Percentiles rank a stretch among this genome's conserved stretches.
Conservation (phyloP, 1,139 yeast genomes). For the Saccharomyces hybrid region DNA sequence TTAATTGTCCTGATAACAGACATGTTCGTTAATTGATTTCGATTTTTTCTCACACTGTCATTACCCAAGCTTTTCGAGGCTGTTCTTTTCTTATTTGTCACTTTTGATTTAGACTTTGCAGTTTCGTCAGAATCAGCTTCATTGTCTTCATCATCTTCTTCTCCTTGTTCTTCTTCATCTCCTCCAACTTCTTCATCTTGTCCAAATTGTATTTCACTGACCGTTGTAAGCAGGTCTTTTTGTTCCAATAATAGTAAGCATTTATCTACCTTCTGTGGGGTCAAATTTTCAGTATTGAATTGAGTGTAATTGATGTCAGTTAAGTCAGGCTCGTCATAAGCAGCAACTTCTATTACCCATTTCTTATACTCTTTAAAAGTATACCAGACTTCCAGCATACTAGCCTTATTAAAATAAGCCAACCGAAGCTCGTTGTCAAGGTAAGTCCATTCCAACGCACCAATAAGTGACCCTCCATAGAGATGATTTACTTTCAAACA, state of each 20-base stretch:
- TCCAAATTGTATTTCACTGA: slow-evolving; percentile 16
- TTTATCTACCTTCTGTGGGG: slow-evolving; percentile 4
- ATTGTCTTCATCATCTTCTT: no score
- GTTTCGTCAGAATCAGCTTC: background rate
- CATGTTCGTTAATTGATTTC: background rate
- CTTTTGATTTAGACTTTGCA: background rate
- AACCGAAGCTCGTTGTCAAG: slow-evolving; percentile 16
- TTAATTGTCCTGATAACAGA: slow-evolving; percentile 10
- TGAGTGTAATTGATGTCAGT: slow-evolving; percentile 7
- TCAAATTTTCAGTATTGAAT: slow-evolving; percentile 15
- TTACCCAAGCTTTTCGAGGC: background rate
- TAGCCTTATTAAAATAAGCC: slow-evolving; percentile 17
- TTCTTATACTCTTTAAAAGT: slow-evolving; percentile 20
- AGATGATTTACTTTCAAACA: slow-evolving; percentile 23
- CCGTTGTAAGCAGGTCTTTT: slow-evolving; percentile 10
- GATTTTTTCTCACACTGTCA: background rate
- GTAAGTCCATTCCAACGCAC: slow-evolving; percentile 22
- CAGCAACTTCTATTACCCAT: slow-evolving; percentile 14
- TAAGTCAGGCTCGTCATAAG: slow-evolving; percentile 7
- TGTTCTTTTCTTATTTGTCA: background rate
- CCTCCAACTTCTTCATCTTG: slow-evolving; percentile 10
- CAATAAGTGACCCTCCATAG: slow-evolving; percentile 20
- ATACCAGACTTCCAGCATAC: slow-evolving; percentile 27
- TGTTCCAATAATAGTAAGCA: slow-evolving; percentile 9
- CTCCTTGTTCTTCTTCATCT: no score